These are phyloP conservation scores for Cutaneotrichosporon curvatum DNA, from an alignment of 1,284 basidiomycete species.

Conservation along the genomic window DNA sequence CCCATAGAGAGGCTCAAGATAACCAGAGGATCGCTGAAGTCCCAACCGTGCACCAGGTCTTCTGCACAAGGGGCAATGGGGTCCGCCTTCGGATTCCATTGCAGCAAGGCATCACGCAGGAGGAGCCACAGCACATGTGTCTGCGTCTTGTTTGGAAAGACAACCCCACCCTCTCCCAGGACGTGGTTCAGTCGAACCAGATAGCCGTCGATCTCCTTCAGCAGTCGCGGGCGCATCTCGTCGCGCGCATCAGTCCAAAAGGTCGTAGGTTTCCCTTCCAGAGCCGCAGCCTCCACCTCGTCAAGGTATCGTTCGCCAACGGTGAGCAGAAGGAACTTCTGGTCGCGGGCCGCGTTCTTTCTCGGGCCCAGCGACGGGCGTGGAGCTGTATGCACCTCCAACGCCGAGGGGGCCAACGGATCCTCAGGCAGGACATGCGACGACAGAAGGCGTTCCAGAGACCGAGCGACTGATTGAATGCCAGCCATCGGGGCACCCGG, in stretches of 20 bases:
- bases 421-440: too few species aligned
- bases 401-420: too few species aligned
- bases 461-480: too few species aligned
- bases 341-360: too few species aligned
- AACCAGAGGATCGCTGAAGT: not conserved
- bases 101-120: not conserved
- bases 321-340: too few species aligned
- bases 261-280: too few species aligned
- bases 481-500: too few species aligned
- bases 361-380: too few species aligned
- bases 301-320: too few species aligned
- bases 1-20: not conserved
- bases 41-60: not conserved
- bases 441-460: too few species aligned
- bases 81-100: not conserved
- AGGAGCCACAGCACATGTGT: not conserved
- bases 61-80: not conserved
- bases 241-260: not conserved
- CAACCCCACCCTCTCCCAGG: not conserved
- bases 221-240: not conserved
- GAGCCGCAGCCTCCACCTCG: too few species aligned
- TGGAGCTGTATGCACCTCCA: too few species aligned
- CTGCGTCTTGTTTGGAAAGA: not conserved
- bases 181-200: not conserved
- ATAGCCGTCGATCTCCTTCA: not conserved